Conservation (phyloP, 805 yeast species). For the Yamadazyma akitaensis region DNA sequence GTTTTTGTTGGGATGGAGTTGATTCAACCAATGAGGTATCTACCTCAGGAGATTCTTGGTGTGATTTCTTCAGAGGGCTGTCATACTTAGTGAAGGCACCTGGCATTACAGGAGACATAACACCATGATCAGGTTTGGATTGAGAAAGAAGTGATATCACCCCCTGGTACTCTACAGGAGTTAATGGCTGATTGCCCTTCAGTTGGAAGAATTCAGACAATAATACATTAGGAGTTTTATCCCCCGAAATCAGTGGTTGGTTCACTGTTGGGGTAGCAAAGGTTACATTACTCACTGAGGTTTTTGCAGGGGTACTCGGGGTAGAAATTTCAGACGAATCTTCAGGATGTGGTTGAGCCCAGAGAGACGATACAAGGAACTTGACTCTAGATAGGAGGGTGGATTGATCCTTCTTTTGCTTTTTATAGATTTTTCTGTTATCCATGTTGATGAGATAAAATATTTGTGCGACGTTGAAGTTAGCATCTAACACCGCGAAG, state of each 20-base stretch:
- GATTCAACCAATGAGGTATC: background rate
- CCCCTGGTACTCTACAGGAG: conserved; percentile 79
- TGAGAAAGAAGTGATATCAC: conserved; percentile 37
- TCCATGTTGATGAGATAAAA: conserved; percentile 11
- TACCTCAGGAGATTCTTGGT: background rate
- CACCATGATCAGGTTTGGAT: conserved; percentile 3
- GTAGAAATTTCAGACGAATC: background rate
- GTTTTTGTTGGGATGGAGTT: conserved; percentile 28
- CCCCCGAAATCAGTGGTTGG: background rate
- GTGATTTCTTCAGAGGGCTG: background rate
- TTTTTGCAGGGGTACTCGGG: background rate
- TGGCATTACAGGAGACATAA: conserved; percentile 12
- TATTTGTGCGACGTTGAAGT: background rate
- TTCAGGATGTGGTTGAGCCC: background rate
- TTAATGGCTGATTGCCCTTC: conserved; percentile 72
- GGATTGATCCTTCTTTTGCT: background rate
- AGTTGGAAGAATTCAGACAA: conserved; percentile 66
- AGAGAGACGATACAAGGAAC: background rate
- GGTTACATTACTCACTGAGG: background rate
- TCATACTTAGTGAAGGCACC: conserved; percentile 11
- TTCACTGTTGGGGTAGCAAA: conserved; percentile 1
- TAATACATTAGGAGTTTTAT: conserved; percentile 45
- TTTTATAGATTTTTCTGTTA: conserved; percentile 15
- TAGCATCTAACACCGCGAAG: background rate
- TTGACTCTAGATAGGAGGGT: conserved; percentile 4